phyloP scores from a whole-genome alignment of 2,329 filamentous ascomycete genomes.

The Truncatella angustata region DNA sequence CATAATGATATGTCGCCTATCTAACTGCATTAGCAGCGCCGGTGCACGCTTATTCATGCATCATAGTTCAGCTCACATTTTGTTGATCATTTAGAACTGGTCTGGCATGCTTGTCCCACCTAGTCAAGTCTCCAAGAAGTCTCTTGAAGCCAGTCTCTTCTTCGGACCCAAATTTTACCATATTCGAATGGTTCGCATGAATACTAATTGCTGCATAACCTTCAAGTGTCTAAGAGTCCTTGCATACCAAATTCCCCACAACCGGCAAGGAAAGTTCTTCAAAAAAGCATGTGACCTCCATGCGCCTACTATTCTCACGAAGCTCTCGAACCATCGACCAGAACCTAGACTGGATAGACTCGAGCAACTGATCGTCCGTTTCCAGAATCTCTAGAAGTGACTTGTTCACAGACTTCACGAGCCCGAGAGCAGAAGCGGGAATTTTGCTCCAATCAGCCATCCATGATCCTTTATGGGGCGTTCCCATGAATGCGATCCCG shows the following conservation, averaged over 20 bases:
- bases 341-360: background rate
- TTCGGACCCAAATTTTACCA: conserved; percentile 29
- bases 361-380: background rate
- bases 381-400: conserved; percentile 22
- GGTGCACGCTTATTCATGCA: no score
- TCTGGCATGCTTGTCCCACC: no score
- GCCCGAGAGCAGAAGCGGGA: conserved; percentile 24
- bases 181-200: conserved; percentile 29
- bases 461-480: conserved; percentile 33
- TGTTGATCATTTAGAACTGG: no score
- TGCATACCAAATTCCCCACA: conserved; percentile 24
- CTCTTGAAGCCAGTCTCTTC: conserved; percentile 29
- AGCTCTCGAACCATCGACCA: conserved; percentile 24
- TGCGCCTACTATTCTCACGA: conserved; percentile 11
- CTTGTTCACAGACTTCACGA: conserved; percentile 30
- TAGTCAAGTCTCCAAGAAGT: conserved; percentile 19
- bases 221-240: conserved; percentile 28
- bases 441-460: conserved; percentile 32
- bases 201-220: conserved; percentile 26
- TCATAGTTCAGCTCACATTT: no score
- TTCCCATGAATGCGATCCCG: conserved; percentile 37
- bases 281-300: conserved; percentile 32
- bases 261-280: conserved; percentile 29
- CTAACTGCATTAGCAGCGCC: no score
- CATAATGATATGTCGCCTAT: no score